Evolutionary conservation across 2,329 filamentous ascomycete species (phyloP), one percentile per base, ranked within the genome.

Genomic region (Alternaria longipes): DNA sequence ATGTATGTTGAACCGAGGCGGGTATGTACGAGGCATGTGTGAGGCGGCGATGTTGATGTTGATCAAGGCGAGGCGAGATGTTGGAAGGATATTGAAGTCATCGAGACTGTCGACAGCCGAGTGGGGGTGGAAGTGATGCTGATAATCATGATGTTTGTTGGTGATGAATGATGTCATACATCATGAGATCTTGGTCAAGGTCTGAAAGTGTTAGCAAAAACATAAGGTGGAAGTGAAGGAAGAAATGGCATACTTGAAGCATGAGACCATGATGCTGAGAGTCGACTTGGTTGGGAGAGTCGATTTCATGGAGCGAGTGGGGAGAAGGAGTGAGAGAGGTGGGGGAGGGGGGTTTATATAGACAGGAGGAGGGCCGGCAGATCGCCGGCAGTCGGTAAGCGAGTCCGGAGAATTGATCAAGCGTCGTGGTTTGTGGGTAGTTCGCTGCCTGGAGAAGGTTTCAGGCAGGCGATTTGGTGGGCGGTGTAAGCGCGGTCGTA

Each of bases 161-260:
- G 11, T 7, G 32, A 36, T 16, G 14, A 36, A 36, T 36, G 32
- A 36, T 36, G 32, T 36, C 54, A 56, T 56, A 18, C 54, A 56
- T 24, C 54, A 50, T 50, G 54, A 50, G 34, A 22, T 42, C 34
- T 41, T 41, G 44, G 54, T 18, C 46, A n/a, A 42, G 28, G 45
- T 56, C 34, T 56, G 34, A 22, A 49, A 20, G 22, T 52, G 34
- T 28, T 40, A 40, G 34, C 24, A 4, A 11, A 40, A 2, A 12
- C 20, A 22, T 28, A 16, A 40, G 12, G 34, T 36, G 24, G 18
- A 40, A 52, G n/a, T 24, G 49, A 28, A 40, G 49, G 34, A 40
- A 28, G 3, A 9, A 4, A 20, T 8, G 20, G 5, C 12, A 28
- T 28, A 28, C 49, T 52, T 52, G 16, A 3, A 2, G 7, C 24